Conservation (phyloP, 768 basidiomycete genomes). For the Kwoniella europaea region DNA sequence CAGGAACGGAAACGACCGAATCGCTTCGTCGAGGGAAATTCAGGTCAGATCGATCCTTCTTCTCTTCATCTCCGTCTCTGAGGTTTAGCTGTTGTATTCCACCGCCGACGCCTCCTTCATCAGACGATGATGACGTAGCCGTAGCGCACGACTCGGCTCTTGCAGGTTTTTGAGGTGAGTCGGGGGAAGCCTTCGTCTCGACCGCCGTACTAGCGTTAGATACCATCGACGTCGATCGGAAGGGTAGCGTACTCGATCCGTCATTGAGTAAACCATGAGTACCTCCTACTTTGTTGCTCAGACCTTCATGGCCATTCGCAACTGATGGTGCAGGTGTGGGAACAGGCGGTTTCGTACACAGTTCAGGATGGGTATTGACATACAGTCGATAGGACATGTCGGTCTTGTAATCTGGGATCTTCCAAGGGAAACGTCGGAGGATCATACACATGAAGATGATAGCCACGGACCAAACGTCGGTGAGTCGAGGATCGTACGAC, state of each 20-base stretch:
- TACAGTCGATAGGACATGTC: slow-evolving; percentile 91
- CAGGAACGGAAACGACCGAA: slow-evolving; percentile 69
- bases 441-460: slow-evolving; percentile 99
- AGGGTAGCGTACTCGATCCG: slow-evolving; percentile 50
- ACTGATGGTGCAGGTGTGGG: slow-evolving; percentile 50
- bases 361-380: slow-evolving; percentile 88
- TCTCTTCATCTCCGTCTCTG: slow-evolving; percentile 14
- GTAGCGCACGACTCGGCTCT: slow-evolving; percentile 12
- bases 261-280: slow-evolving; percentile 41
- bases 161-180: slow-evolving; percentile 11
- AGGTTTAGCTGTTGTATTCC: slow-evolving; percentile 8
- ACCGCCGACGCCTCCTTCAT: not conserved
- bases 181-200: slow-evolving; percentile 15
- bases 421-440: slow-evolving; percentile 97
- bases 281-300: slow-evolving; percentile 37
- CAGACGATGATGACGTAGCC: slow-evolving; percentile 15
- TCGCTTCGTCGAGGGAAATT: slow-evolving; percentile 75
- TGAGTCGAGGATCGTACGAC: slow-evolving; percentile 91
- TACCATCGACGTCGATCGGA: slow-evolving; percentile 35
- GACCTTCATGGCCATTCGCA: slow-evolving; percentile 32
- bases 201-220: slow-evolving; percentile 42
- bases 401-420: slow-evolving; percentile 90
- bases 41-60: slow-evolving; percentile 68
- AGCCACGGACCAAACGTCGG: slow-evolving; percentile 97
- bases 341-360: slow-evolving; percentile 62